A percentile compares a stretch with the other conserved stretches of the same genome.
Conservation (phyloP, 2,329 filamentous ascomycete species). For the Aspergillus ruber region DNA sequence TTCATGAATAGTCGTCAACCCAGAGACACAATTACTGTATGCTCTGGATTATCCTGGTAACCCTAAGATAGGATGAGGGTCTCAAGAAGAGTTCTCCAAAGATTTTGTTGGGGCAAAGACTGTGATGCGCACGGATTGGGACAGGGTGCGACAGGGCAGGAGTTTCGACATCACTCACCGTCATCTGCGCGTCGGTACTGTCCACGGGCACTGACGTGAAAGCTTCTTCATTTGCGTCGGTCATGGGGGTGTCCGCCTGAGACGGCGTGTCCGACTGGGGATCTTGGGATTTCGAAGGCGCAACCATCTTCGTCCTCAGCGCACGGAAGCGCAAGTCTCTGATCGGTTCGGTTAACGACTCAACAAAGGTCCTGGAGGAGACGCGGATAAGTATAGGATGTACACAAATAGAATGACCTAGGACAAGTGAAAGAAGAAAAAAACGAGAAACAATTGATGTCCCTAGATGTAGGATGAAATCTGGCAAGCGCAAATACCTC, state of each 20-base stretch:
- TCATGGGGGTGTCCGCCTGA: constrained; percentile 43
- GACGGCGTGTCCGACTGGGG: constrained; percentile 36
- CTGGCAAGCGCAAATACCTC: background rate
- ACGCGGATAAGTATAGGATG: background rate
- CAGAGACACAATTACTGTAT: background rate
- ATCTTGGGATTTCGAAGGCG: constrained; percentile 24
- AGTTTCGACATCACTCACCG: constrained; percentile 25
- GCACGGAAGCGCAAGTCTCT: constrained; percentile 18
- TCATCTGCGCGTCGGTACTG: constrained; percentile 32
- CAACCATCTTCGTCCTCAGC: constrained; percentile 32
- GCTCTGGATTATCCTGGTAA: background rate
- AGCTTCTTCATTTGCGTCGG: constrained; percentile 34
- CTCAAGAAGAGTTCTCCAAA: constrained; percentile 48
- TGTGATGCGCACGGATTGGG: background rate
- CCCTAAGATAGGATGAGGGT: background rate
- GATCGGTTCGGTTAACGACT: background rate
- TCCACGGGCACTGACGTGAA: constrained; percentile 31
- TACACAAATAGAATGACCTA: background rate
- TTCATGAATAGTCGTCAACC: constrained; percentile 27
- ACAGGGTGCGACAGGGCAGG: background rate
- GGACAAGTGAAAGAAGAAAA: background rate
- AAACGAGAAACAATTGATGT: background rate
- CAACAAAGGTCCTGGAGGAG: background rate
- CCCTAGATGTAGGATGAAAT: background rate
- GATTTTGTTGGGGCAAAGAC: constrained; percentile 29